phyloP scores from a whole-genome alignment of 192 early-diverging fungal genomes.

The Dispira parvispora region DNA sequence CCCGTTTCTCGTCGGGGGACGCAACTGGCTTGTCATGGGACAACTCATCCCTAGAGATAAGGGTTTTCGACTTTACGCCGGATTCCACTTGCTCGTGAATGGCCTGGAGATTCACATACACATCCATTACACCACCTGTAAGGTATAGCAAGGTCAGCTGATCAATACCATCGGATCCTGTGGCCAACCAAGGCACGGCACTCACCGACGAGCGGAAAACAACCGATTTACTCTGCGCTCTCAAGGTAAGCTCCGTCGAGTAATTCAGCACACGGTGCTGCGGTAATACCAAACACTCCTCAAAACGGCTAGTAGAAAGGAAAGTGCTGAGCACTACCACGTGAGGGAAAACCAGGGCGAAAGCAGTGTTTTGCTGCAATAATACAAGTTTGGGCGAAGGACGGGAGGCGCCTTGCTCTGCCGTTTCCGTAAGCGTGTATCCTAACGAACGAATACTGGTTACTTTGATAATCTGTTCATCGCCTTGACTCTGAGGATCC shows the following conservation, averaged over 20 bases:
- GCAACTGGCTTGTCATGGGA: not conserved
- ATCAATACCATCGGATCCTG: conserved; percentile 12
- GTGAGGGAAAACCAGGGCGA: conserved; percentile 15
- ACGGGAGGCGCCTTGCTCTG: not conserved
- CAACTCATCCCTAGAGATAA: not conserved
- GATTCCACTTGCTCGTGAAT: not conserved
- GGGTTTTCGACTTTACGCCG: not conserved
- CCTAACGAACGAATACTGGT: not conserved
- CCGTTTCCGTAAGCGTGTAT: not conserved
- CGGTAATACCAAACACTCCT: conserved; percentile 19
- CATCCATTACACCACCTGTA: conserved; percentile 19
- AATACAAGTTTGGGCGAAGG: conserved; percentile 12
- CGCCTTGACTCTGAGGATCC: not conserved
- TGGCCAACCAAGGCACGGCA: conserved; percentile 9
- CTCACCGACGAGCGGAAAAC: not conserved
- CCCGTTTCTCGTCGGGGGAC: not conserved
- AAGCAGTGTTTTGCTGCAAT: conserved; percentile 15
- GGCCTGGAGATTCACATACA: conserved; percentile 13
- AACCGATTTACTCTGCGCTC: not conserved
- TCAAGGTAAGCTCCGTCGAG: not conserved
- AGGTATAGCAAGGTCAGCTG: conserved; percentile 16
- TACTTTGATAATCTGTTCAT: not conserved
- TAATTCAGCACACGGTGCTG: conserved; percentile 12
- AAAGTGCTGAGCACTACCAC: conserved; percentile 11
- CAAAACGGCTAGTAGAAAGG: conserved; percentile 10